Evolutionary conservation across 2,329 filamentous ascomycete genomes (phyloP).

Genomic region (Colletotrichum destructivum): DNA sequence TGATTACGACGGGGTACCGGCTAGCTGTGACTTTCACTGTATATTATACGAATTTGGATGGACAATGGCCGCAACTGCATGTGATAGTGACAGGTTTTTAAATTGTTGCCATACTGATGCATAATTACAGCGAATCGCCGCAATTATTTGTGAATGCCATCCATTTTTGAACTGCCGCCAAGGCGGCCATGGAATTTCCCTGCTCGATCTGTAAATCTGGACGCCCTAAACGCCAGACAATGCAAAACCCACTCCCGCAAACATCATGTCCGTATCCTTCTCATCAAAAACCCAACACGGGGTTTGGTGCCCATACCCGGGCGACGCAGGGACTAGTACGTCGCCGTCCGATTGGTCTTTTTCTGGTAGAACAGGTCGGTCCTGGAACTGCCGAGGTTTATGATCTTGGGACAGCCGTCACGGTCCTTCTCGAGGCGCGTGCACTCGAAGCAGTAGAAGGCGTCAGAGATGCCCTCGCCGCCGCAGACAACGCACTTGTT

Average conservation of each 20-base stretch:
- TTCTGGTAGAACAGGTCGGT: slow-evolving; percentile 86
- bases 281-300: slow-evolving; percentile 12
- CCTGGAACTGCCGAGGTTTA: slow-evolving; percentile 94
- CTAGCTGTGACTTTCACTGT: slow-evolving; percentile 43
- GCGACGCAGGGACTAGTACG: slow-evolving; percentile 67
- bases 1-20: slow-evolving; percentile 57
- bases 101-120: slow-evolving; percentile 2
- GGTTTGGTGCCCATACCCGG: slow-evolving; percentile 61
- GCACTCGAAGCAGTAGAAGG: slow-evolving; percentile 99
- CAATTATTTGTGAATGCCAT: slow-evolving; percentile 18
- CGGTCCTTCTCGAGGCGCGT: slow-evolving; percentile 96
- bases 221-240: slow-evolving; percentile 46
- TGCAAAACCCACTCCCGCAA: slow-evolving; percentile 36
- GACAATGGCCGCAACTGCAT: slow-evolving; percentile 27
- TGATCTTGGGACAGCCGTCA: slow-evolving; percentile 99
- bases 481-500: slow-evolving; percentile 99
- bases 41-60: slow-evolving; percentile 43
- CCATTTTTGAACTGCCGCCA: slow-evolving; percentile 7
- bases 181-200: neutral
- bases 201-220: slow-evolving; percentile 4
- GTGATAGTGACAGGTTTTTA: slow-evolving; percentile 9
- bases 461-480: slow-evolving; percentile 97
- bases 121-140: neutral
- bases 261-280: slow-evolving; percentile 40
- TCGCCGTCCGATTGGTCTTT: slow-evolving; percentile 73